Evolutionary conservation across 1,139 yeast genomes (phyloP).

Genomic region (Candida neerlandica): DNA sequence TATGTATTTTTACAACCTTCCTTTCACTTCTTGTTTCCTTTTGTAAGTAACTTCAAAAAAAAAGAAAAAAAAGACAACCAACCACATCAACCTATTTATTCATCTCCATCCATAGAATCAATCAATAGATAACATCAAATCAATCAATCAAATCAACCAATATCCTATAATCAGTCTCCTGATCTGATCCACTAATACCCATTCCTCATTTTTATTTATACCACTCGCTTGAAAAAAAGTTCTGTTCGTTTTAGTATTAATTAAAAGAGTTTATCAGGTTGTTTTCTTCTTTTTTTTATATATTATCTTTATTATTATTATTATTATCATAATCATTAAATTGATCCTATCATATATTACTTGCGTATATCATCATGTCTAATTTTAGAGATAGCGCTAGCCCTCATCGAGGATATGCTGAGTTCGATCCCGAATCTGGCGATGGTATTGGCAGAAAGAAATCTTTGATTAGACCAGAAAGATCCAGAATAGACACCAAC

Average conservation of each 20-base stretch:
- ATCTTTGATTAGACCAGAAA: conserved; percentile 79
- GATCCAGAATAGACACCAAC: conserved; percentile 64
- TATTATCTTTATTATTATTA: no score
- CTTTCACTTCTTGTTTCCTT: neutral
- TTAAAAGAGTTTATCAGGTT: neutral
- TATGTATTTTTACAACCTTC: neutral
- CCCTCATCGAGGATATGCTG: conserved; percentile 29
- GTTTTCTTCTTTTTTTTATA: neutral
- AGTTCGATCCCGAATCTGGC: conserved; percentile 53
- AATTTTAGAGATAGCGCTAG: conserved; percentile 14
- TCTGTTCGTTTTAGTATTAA: neutral
- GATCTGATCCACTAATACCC: neutral
- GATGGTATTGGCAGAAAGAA: conserved; percentile 54
- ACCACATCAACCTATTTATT: neutral
- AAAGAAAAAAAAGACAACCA: neutral
- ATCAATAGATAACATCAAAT: no score
- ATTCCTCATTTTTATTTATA: neutral
- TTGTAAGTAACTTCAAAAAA: neutral
- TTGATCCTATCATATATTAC: neutral
- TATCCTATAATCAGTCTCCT: neutral
- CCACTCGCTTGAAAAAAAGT: conserved; percentile 1
- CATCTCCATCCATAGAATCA: neutral
- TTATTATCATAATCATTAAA: no score
- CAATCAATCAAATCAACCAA: no score
- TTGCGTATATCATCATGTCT: conserved; percentile 14